Base-by-base conservation (phyloP, 441 rosid species). In the Adansonia madagascariensis region DNA sequence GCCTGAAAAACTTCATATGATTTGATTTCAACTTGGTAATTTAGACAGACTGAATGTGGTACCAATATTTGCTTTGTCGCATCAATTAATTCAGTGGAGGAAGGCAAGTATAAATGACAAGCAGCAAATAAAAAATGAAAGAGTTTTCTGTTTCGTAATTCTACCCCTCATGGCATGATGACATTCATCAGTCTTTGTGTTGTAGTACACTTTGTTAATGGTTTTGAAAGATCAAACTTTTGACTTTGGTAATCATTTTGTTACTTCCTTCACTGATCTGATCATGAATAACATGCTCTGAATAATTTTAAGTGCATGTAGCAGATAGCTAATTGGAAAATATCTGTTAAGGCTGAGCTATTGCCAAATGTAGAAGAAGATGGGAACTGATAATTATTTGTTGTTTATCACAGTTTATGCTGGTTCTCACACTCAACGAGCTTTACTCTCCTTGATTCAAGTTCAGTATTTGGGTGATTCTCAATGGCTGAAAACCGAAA, bases 401-500 rank as follows among this genome's bases (percentile, higher is more conserved):
- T 72, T 72, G 65, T 56, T 56, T 18, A 56, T 39, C 53, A 56
- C 75, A 56, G 75, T 41, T 17, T 41, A 11, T 72, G 75, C 52
- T 72, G 64, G 56, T 20, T 43, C 18, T 24, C 75, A 18, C 47
- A 39, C 14, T 61, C 75, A 56, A 56, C 75, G 57, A 56, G 20
- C 64, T 72, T 11, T 10, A 56, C 50, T 17, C 74, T 72, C 35
- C 63, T 17, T 20, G 63, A 55, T 71, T 53, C 63, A 17, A 71
- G 31, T 10, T 71, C 31, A 17, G 75, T 11, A 5, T 71, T 71
- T n/a, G 39, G 35, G 39, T 64, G 55, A 53, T 50, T 64, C 52
- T 14, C 50, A 31, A 89, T 89, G 94, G 88, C 86, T 55, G 90
- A 89, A 57, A 83, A 80, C 69, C 81, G 86, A 22, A 88, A 79